Evolutionary conservation across 2,329 filamentous ascomycete genomes (phyloP).

Genomic region (Colletotrichum scovillei): DNA sequence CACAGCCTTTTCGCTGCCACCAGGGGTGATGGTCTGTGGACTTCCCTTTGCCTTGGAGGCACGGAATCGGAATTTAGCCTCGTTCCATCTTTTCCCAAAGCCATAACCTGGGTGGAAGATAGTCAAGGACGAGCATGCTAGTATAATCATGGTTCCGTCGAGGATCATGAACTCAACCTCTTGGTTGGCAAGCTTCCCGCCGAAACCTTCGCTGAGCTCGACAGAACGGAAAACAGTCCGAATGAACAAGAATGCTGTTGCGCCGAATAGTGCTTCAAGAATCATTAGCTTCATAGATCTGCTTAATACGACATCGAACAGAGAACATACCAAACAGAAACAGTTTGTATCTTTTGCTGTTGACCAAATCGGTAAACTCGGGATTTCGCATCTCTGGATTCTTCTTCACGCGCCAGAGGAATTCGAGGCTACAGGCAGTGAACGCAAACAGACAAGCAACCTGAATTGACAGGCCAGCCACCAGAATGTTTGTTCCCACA

Average conservation of each 20-base stretch:
- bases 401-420: conserved; percentile 16
- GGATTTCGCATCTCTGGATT: conserved; percentile 12
- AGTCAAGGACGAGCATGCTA: not conserved
- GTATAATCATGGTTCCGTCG: conserved; percentile 11
- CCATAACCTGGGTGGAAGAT: conserved; percentile 6
- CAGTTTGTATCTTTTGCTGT: conserved; percentile 16
- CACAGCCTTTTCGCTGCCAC: not conserved
- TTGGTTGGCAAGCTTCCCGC: conserved; percentile 8
- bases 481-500: conserved; percentile 11
- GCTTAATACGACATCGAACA: not conserved
- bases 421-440: conserved; percentile 21
- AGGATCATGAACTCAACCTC: conserved; percentile 18
- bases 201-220: conserved; percentile 11
- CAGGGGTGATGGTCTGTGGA: not conserved
- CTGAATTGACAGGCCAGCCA: conserved; percentile 11
- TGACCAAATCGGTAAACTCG: conserved; percentile 15
- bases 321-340: not conserved
- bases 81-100: conserved; percentile 10
- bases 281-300: not conserved
- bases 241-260: conserved; percentile 6
- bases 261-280: not conserved
- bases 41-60: not conserved
- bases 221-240: conserved; percentile 12
- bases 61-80: conserved; percentile 15
- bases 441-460: conserved; percentile 17